Evolutionary conservation across 352 stramenopile species (phyloP).

Genomic region (Globisporangium rhizosaccharum): DNA sequence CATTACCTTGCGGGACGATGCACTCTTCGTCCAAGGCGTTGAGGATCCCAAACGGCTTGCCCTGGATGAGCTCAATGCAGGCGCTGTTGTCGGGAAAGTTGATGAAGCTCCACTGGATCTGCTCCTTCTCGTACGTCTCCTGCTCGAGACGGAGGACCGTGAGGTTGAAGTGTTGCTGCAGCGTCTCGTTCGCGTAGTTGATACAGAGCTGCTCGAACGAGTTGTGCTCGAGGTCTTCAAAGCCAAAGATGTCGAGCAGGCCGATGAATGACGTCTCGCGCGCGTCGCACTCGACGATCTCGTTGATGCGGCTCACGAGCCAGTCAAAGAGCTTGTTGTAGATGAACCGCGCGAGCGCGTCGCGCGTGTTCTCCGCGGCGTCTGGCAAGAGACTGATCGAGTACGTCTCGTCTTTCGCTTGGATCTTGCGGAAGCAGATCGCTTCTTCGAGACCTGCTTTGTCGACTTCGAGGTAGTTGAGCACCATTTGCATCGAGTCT

Average conservation of each 20-base stretch:
- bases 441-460: constrained; percentile 82
- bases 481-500: constrained; percentile 73
- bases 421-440: constrained; percentile 90
- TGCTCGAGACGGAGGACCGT: constrained; percentile 86
- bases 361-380: constrained; percentile 84
- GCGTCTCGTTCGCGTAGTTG: constrained; percentile 92
- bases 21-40: constrained; percentile 87
- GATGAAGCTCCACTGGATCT: constrained; percentile 88
- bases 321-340: constrained; percentile 95
- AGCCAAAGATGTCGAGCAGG: constrained; percentile 86
- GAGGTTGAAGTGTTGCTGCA: constrained; percentile 91
- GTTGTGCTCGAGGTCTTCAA: constrained; percentile 87
- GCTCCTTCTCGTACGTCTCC: constrained; percentile 83
- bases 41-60: constrained; percentile 80
- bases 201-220: constrained; percentile 95
- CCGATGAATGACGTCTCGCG: constrained; percentile 62
- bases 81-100: constrained; percentile 88
- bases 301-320: constrained; percentile 85
- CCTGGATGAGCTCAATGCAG: constrained; percentile 88
- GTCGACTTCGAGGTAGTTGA: constrained; percentile 87
- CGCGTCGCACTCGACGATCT: constrained; percentile 62
- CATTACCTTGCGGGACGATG: constrained; percentile 84
- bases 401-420: constrained; percentile 90
- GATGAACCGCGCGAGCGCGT: constrained; percentile 92
- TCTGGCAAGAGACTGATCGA: constrained; percentile 66